Conservation (phyloP, 805 yeast genomes). For the Yamadazyma insecticola region DNA sequence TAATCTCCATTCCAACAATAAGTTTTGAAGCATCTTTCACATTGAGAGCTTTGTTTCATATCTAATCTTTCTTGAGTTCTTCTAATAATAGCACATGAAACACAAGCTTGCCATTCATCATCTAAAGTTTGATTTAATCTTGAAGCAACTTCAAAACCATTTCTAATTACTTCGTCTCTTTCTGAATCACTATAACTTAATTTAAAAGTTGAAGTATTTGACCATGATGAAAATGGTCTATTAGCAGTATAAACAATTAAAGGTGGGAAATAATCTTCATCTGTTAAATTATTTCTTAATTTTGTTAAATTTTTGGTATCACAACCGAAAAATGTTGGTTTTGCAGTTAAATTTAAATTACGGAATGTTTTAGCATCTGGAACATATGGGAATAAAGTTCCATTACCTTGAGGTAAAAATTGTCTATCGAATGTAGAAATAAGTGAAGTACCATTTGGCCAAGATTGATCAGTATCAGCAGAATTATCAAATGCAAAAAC, state of each 20-base stretch:
- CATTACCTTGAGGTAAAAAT: slow-evolving; percentile 42
- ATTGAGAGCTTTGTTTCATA: slow-evolving; percentile 58
- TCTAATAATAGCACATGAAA: slow-evolving; percentile 79
- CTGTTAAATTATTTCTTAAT: slow-evolving; percentile 19
- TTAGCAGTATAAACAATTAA: slow-evolving; percentile 76
- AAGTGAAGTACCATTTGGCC: slow-evolving; percentile 38
- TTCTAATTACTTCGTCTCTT: slow-evolving; percentile 55
- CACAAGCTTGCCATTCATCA: slow-evolving; percentile 64
- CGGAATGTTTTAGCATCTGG: slow-evolving; percentile 65
- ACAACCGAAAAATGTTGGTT: slow-evolving; percentile 84
- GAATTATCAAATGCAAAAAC: slow-evolving; percentile 37
- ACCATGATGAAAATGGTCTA: slow-evolving; percentile 55
- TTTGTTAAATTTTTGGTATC: slow-evolving; percentile 57
- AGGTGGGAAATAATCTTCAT: slow-evolving; percentile 49
- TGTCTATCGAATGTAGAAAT: slow-evolving; percentile 31
- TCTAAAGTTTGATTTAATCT: slow-evolving; percentile 66
- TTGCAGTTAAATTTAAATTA: slow-evolving; percentile 55
- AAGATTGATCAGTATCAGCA: slow-evolving; percentile 24
- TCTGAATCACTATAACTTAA: slow-evolving; percentile 57
- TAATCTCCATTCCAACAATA: slow-evolving; percentile 73
- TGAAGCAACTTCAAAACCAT: slow-evolving; percentile 71
- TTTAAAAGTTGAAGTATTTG: slow-evolving; percentile 73
- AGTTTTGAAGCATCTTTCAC: slow-evolving; percentile 61
- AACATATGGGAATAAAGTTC: slow-evolving; percentile 72
- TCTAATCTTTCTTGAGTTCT: slow-evolving; percentile 70